These are phyloP conservation scores for Rhodotorula kratochvilovae DNA, from an alignment of 768 basidiomycete genomes.

Conservation along the genomic window DNA sequence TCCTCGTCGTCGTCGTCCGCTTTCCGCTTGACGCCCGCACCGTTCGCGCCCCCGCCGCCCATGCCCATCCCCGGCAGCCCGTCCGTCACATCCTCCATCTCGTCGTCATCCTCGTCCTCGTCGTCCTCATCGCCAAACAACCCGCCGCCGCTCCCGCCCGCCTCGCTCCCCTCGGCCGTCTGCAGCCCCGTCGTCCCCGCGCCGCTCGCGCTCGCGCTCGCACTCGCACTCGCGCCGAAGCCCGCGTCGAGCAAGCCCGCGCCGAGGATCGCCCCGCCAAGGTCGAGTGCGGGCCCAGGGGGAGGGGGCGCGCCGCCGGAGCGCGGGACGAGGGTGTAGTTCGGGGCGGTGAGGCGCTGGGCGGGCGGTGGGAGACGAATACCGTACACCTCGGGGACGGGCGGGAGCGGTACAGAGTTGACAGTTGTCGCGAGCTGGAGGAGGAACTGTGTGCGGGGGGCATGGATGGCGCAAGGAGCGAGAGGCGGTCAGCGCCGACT, in stretches of 20 bases:
- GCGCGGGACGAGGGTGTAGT: constrained; percentile 49
- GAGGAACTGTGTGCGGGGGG: constrained; percentile 46
- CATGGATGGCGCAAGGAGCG: not conserved
- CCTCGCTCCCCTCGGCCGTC: constrained; percentile 34
- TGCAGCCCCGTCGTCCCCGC: not conserved
- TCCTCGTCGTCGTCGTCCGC: constrained; percentile 35
- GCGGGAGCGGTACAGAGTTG: constrained; percentile 50
- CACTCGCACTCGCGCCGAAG: constrained; percentile 21
- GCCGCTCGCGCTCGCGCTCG: not conserved
- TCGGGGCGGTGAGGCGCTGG: constrained; percentile 49
- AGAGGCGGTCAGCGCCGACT: not conserved
- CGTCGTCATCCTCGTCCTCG: constrained; percentile 37
- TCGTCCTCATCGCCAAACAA: constrained; percentile 43
- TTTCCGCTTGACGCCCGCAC: constrained; percentile 28
- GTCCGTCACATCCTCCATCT: constrained; percentile 36
- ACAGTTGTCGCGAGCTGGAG: constrained; percentile 48
- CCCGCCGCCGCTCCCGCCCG: constrained; percentile 43
- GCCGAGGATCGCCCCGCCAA: not conserved
- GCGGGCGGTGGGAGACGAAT: constrained; percentile 49
- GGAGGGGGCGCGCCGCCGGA: constrained; percentile 8
- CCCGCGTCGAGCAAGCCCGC: constrained; percentile 20
- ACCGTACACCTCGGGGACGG: constrained; percentile 50
- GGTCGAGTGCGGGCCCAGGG: not conserved
- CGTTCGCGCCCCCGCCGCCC: not conserved
- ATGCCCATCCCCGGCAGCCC: constrained; percentile 4